Base-by-base conservation (phyloP, 768 basidiomycete genomes). In the Lyophyllum decastes region DNA sequence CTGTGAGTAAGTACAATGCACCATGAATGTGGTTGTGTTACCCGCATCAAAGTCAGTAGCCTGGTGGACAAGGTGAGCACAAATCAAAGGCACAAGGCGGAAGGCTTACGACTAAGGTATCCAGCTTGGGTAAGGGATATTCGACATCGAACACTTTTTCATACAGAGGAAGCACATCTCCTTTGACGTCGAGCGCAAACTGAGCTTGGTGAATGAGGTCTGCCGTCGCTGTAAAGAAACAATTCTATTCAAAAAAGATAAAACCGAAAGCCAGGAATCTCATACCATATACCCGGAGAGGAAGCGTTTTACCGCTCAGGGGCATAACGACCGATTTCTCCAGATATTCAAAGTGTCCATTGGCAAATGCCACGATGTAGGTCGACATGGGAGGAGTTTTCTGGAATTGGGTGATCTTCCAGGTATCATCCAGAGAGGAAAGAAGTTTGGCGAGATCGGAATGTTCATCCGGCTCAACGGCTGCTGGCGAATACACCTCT, bases 91-190 rank as follows among this genome's bases (percentile, higher is more conserved):
- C n/a, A 58, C 10, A 27, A 30, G 52, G 34, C 30, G 16, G 27
- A 21, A 19, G 21, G 72, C 85, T 57, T 69, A 86, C 88, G 55
- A 94, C 92, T 14, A 98, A 80, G 2, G 95, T 95, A 68, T 98
- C 96, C 44, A 98, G 82, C 77, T 98, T 98, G 5, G 94, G 93
- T 25, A 98, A 81, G 22, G 95, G 94, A 70, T 89, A 98, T 57
- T 89, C 90, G 61, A 98, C 87, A 62, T 95, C 88, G 68, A 98
- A 98, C 54, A 96, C 82, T 68, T 89, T 79, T 73, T 98, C 95
- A 71, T 95, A 98, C n/a, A 94, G 69, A 16, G 95, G 94, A 14
- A 97, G 75, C 10, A 92, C 90, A 27, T 78, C 80, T 6, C 81
- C 83, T 72, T 91, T 96, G 63, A 96, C 87, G 63, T 95, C 93